Conservation (phyloP, 108 stramenopile genomes). For the Cylindrotheca fusiformis region DNA sequence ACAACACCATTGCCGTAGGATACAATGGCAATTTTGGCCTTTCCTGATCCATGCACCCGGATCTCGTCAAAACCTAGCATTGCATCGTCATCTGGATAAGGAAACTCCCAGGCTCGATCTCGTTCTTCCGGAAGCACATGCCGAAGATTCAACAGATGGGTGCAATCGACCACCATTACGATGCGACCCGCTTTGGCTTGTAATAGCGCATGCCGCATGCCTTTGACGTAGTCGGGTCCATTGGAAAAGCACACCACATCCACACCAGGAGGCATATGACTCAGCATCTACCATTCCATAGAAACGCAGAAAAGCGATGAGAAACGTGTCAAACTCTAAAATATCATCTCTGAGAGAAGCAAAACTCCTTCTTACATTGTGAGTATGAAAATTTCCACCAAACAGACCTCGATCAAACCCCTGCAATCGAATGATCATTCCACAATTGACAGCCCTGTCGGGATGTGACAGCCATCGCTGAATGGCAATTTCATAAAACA, state of each 20-base stretch:
- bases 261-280: slow-evolving; percentile 80
- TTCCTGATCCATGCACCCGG: slow-evolving; percentile 1
- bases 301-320: no score
- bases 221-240: slow-evolving; percentile 75
- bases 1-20: slow-evolving; percentile 88
- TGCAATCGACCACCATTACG: slow-evolving; percentile 74
- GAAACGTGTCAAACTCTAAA: no score
- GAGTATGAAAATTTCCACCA: slow-evolving; percentile 89
- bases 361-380: no score
- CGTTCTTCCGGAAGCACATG: slow-evolving; percentile 52
- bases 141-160: slow-evolving; percentile 72
- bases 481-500: slow-evolving; percentile 79
- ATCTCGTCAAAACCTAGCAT: slow-evolving; percentile 62
- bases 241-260: slow-evolving; percentile 86
- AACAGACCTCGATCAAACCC: slow-evolving; percentile 86
- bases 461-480: slow-evolving; percentile 58
- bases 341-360: no score
- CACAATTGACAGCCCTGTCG: slow-evolving; percentile 26
- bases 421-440: slow-evolving; percentile 80
- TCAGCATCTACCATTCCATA: no score
- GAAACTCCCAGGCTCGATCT: slow-evolving; percentile 65
- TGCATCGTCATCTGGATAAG: slow-evolving; percentile 48
- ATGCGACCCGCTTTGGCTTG: slow-evolving; percentile 73
- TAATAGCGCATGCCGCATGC: slow-evolving; percentile 73
- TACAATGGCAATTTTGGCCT: slow-evolving; percentile 55